A percentile compares a stretch with the other conserved stretches of the same genome.
These are phyloP conservation scores for Phytopythium aichiense DNA, from an alignment of 352 stramenopile species.

Conservation along the genomic window DNA sequence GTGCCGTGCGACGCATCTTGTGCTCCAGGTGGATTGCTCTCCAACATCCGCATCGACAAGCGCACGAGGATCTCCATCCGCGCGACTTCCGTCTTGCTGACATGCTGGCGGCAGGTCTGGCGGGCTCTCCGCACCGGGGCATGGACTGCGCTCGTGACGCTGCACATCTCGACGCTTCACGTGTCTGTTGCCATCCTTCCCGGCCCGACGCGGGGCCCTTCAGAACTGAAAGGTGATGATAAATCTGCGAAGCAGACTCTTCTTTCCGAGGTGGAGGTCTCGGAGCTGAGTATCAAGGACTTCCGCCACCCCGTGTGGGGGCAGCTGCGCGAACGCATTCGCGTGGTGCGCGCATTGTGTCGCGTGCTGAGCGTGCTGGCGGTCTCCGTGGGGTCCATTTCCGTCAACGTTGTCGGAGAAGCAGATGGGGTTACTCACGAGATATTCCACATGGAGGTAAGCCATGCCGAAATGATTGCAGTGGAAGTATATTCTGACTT, in stretches of 20 bases:
- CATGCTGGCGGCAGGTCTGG: conserved; percentile 50
- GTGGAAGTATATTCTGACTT: neutral
- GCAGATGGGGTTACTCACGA: conserved; percentile 4
- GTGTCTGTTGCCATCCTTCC: conserved; percentile 19
- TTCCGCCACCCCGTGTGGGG: neutral
- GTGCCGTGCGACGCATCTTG: neutral
- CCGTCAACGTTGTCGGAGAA: conserved; percentile 29
- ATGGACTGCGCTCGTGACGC: conserved; percentile 30
- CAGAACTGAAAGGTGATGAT: too few species aligned
- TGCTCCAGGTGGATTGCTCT: conserved; percentile 36
- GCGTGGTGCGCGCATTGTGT: conserved; percentile 23
- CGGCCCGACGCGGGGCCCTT: neutral
- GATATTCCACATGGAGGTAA: conserved; percentile 19
- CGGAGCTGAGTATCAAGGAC: neutral
- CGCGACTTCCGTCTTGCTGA: conserved; percentile 31
- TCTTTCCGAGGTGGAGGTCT: neutral
- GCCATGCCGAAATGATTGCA: neutral
- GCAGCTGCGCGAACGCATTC: neutral
- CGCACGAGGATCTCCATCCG: conserved; percentile 40
- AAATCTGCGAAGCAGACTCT: neutral
- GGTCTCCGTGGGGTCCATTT: conserved; percentile 23
- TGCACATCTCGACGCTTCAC: conserved; percentile 38
- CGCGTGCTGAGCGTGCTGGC: conserved; percentile 30
- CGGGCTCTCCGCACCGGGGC: conserved; percentile 43
- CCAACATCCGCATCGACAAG: conserved; percentile 38